Conservation (phyloP, 2,329 filamentous ascomycete species). For the Neofusicoccum umdonicola region DNA sequence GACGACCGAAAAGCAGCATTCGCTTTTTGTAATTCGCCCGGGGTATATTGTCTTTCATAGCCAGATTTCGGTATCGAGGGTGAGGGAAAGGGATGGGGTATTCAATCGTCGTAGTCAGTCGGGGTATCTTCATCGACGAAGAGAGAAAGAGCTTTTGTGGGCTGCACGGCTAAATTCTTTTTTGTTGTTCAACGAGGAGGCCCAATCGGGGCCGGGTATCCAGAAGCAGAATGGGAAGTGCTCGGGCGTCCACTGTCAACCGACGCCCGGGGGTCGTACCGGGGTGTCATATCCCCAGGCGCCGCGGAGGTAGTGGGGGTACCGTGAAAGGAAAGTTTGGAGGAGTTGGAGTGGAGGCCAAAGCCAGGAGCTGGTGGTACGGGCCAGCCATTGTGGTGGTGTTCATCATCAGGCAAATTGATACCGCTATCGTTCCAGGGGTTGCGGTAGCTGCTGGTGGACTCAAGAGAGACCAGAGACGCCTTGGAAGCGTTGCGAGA, state of each 20-base stretch:
- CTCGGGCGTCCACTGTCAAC: slow-evolving; percentile 89
- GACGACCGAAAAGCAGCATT: slow-evolving; percentile 17
- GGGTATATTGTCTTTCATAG: slow-evolving; percentile 19
- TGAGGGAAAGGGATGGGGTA: slow-evolving; percentile 14
- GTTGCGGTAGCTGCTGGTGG: slow-evolving; percentile 91
- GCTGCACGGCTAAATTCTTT: slow-evolving; percentile 17
- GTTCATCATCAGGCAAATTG: slow-evolving; percentile 85
- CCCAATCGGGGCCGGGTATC: slow-evolving; percentile 91
- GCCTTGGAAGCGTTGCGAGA: slow-evolving; percentile 94
- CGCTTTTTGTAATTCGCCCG: slow-evolving; percentile 18
- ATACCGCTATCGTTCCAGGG: slow-evolving; percentile 98
- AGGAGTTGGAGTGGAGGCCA: slow-evolving; percentile 20
- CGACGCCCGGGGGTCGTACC: slow-evolving; percentile 79
- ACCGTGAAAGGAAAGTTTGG: slow-evolving; percentile 36
- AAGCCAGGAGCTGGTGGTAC: slow-evolving; percentile 30
- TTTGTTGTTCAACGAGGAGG: slow-evolving; percentile 74
- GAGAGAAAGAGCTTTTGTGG: slow-evolving; percentile 31
- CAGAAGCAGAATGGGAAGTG: slow-evolving; percentile 95
- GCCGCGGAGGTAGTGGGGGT: slow-evolving; percentile 38
- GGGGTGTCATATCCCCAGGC: slow-evolving; percentile 78
- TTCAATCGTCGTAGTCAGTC: slow-evolving; percentile 15
- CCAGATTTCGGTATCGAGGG: slow-evolving; percentile 18
- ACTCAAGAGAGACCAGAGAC: slow-evolving; percentile 93
- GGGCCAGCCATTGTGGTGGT: slow-evolving; percentile 44
- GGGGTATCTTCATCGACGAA: slow-evolving; percentile 20